Percentiles rank a stretch among this genome's conserved stretches.
Evolutionary conservation across 2,329 filamentous ascomycete genomes (phyloP).

Genomic region (Salinomyces thailandicus): DNA sequence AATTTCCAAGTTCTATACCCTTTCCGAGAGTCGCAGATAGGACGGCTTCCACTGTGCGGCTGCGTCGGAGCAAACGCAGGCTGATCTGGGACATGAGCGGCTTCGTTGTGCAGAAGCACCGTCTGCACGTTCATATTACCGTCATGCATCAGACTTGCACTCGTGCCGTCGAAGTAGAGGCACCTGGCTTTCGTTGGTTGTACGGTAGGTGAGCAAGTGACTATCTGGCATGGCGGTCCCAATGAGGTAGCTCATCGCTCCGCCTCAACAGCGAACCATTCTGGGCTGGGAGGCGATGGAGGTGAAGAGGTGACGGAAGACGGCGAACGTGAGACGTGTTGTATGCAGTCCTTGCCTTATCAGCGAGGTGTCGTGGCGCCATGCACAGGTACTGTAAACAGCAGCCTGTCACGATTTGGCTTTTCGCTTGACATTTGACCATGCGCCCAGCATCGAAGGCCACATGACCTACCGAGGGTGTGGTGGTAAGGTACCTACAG

Average conservation of each 20-base stretch:
- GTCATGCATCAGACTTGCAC: slow-evolving; percentile 37
- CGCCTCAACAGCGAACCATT: slow-evolving; percentile 44
- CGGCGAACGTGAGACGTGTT: too few relatives aligned
- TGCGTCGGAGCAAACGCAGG: slow-evolving; percentile 11
- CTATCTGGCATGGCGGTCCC: slow-evolving; percentile 37
- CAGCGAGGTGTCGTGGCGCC: too few relatives aligned
- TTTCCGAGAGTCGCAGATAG: too few relatives aligned
- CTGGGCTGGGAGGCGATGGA: slow-evolving; percentile 41
- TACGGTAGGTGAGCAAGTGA: slow-evolving; percentile 41
- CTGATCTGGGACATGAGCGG: slow-evolving; percentile 29
- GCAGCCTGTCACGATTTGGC: too few relatives aligned
- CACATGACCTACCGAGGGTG: too few relatives aligned
- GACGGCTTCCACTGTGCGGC: slow-evolving; percentile 4
- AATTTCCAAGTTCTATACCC: not conserved
- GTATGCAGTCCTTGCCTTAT: too few relatives aligned
- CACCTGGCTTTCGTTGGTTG: slow-evolving; percentile 32
- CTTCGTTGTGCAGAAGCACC: slow-evolving; percentile 37
- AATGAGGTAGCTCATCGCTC: slow-evolving; percentile 47
- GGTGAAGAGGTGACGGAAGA: too few relatives aligned
- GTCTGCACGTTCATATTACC: slow-evolving; percentile 41
- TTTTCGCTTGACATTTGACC: too few relatives aligned
- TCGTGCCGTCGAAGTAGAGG: slow-evolving; percentile 44
- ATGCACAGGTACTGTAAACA: too few relatives aligned
- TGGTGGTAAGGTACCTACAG: too few relatives aligned
- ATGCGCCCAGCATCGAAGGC: too few relatives aligned